Evolutionary conservation across 2,329 filamentous ascomycete species (phyloP), one percentile per base, ranked within the genome.

Genomic region (Graphilbum ipis-grandicollis): DNA sequence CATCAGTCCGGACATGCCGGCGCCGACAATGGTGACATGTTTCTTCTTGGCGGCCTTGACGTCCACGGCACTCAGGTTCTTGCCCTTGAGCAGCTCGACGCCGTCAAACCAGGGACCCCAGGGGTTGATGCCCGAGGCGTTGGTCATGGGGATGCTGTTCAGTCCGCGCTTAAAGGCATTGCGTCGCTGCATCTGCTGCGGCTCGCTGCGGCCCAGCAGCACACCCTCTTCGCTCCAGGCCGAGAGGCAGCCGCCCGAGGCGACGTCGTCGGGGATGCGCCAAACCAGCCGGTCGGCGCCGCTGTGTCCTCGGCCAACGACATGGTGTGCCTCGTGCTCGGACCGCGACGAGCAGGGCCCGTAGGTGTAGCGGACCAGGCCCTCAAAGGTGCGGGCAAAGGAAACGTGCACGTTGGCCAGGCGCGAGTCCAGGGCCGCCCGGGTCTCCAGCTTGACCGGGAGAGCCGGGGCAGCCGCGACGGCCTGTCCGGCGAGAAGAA

Each of bases 21-120:
- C 75, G 14, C 75, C 75, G 5, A 79, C 56, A 33, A 80, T 79
- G 36, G 63, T 75, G 42, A 79, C 62, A 33, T 57, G 54, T 50
- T 73, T 74, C 42, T 52, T 57, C 55, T 77, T 78, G 23, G 65
- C 64, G 8, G 59, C 52, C 4, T 58, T 51, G 5, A 67, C 68
- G 42, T 71, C 68, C 0, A 68, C 58, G 8, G 60, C 53, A 33
- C 60, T 58, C 14, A 68, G 60, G 43, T 71, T 56, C 46, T 69
- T 72, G 19, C 62, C 56, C 42, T 68, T 52, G 31, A 78, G 59
- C 39, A 71, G 63, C 35, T 60, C 63, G 15, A 78, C 73, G 13
- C 72, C 73, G 47, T 78, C 69, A 41, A 78, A 79, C 74, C 73
- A 79, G 1, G 72, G 68, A 0, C 73, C 71, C 48, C 51, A 51